These are phyloP conservation scores for Apiospora saccharicola DNA, from an alignment of 2,329 filamentous ascomycete genomes.

Conservation along the genomic window DNA sequence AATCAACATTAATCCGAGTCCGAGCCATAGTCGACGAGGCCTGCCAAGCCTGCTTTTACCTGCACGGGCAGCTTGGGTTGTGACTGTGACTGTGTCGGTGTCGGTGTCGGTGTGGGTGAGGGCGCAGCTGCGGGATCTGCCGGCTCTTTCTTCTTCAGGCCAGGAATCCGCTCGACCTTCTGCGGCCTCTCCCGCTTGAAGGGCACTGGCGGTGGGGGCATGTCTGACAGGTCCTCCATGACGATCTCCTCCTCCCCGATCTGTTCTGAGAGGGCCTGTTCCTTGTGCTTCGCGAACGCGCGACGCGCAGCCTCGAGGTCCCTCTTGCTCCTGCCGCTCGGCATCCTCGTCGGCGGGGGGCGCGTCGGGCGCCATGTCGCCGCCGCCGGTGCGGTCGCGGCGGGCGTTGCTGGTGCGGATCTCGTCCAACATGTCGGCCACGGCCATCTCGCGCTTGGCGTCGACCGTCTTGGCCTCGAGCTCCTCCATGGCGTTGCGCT, in stretches of 20 bases:
- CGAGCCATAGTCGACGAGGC: conserved; percentile 26
- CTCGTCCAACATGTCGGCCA: conserved; percentile 94
- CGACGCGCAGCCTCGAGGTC: conserved; percentile 81
- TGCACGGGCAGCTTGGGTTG: conserved; percentile 19
- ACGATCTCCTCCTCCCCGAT: conserved; percentile 45
- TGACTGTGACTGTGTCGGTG: conserved; percentile 5
- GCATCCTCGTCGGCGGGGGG: conserved; percentile 65
- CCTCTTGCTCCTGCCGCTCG: conserved; percentile 76
- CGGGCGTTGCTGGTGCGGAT: conserved; percentile 91
- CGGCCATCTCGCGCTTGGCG: conserved; percentile 93
- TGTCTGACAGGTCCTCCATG: conserved; percentile 33
- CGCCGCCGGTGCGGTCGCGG: conserved; percentile 76
- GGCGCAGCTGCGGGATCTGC: conserved; percentile 8
- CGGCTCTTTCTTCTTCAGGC: conserved; percentile 77
- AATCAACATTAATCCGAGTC: conserved; percentile 29
- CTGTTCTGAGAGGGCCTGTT: conserved; percentile 55
- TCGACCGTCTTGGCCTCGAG: conserved; percentile 93
- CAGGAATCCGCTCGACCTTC: conserved; percentile 83
- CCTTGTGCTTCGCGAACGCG: conserved; percentile 75
- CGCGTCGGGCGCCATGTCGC: conserved; percentile 63
- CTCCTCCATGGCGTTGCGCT: conserved; percentile 93
- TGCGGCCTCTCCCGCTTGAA: conserved; percentile 75
- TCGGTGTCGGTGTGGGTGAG: conserved; percentile 20
- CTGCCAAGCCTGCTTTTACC: conserved; percentile 21
- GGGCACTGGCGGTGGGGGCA: conserved; percentile 57